These are phyloP conservation scores for Phytophthora colocasiae DNA, from an alignment of 352 stramenopile species.

Conservation along the genomic window DNA sequence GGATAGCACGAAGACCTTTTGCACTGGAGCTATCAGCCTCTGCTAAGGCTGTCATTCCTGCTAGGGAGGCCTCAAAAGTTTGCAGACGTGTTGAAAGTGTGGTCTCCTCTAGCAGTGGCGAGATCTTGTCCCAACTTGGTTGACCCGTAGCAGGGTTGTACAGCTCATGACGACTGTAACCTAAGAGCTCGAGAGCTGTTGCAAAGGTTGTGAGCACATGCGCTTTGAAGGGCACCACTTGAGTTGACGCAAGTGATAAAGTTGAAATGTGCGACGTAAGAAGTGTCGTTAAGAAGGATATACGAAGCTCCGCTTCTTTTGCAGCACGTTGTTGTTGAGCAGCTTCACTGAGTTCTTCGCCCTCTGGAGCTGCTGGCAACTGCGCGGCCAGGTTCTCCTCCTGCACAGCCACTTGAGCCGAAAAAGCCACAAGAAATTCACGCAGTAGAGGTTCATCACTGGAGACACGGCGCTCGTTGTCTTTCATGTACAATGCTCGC, in stretches of 20 bases:
- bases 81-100: slow-evolving; percentile 41
- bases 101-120: slow-evolving; percentile 49
- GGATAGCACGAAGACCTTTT: slow-evolving; percentile 16
- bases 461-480: slow-evolving; percentile 57
- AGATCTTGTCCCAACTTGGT: slow-evolving; percentile 72
- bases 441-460: slow-evolving; percentile 61
- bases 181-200: slow-evolving; percentile 55
- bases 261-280: slow-evolving; percentile 61
- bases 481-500: slow-evolving; percentile 65
- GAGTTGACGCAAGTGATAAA: slow-evolving; percentile 46
- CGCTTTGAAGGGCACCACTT: slow-evolving; percentile 70
- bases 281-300: slow-evolving; percentile 60
- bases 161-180: slow-evolving; percentile 41
- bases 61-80: slow-evolving; percentile 35
- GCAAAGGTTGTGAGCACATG: slow-evolving; percentile 59
- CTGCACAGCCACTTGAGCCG: slow-evolving; percentile 58
- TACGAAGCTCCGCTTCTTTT: slow-evolving; percentile 66
- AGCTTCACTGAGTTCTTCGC: slow-evolving; percentile 33
- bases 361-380: slow-evolving; percentile 42
- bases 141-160: slow-evolving; percentile 66
- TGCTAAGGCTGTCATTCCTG: slow-evolving; percentile 14
- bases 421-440: slow-evolving; percentile 73
- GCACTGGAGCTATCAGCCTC: slow-evolving; percentile 28
- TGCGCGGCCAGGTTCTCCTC: slow-evolving; percentile 68
- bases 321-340: slow-evolving; percentile 30